Evolutionary conservation across 2,329 filamentous ascomycete species (phyloP).

Genomic region (Coniochaeta prunicola): DNA sequence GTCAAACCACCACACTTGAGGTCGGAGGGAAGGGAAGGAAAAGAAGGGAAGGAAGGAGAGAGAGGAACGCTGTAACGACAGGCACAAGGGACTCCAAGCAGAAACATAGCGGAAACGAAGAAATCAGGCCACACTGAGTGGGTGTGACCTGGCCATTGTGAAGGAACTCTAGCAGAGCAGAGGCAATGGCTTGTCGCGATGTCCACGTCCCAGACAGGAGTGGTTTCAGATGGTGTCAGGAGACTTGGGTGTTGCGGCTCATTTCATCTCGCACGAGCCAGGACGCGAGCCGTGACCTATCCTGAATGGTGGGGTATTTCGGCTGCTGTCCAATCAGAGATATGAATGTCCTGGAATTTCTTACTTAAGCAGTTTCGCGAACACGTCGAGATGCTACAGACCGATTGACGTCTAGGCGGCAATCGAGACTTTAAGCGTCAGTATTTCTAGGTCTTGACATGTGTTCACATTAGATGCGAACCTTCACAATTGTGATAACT

Average conservation of each 20-base stretch:
- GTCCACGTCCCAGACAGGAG: slow-evolving; percentile 15
- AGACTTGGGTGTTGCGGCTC: slow-evolving; percentile 11
- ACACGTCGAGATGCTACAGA: background rate
- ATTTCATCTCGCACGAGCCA: background rate
- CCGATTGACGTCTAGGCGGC: background rate
- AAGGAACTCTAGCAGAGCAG: background rate
- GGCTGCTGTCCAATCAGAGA: background rate
- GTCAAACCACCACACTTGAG: slow-evolving; percentile 2
- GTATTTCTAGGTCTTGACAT: background rate
- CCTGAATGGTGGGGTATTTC: background rate
- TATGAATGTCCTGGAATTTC: background rate
- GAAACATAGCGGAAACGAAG: background rate
- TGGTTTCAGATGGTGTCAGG: slow-evolving; percentile 22
- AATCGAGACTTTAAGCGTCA: background rate
- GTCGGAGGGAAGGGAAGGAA: background rate
- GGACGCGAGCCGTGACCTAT: background rate
- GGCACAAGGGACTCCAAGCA: background rate
- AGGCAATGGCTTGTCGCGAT: slow-evolving; percentile 12
- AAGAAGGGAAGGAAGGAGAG: background rate
- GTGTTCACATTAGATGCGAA: too few relatives aligned
- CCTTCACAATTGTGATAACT: too few relatives aligned
- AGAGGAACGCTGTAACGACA: background rate
- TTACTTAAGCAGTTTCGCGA: background rate
- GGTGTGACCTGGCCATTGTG: background rate
- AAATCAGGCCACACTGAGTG: background rate